These are phyloP conservation scores for Serendipita sp. DNA, from an alignment of 768 basidiomycete genomes.

Conservation along the genomic window DNA sequence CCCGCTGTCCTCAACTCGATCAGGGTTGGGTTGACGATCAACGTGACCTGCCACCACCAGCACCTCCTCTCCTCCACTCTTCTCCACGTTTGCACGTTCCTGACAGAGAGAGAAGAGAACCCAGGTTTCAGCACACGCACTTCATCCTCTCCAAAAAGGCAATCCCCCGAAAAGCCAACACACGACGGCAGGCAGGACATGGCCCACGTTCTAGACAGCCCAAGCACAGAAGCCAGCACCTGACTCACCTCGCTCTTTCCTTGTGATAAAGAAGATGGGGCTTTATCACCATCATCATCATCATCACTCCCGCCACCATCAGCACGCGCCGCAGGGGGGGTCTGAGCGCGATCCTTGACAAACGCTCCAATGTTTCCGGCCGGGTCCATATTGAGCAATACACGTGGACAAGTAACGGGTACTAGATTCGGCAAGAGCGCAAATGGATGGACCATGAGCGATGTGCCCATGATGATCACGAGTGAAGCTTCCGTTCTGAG, in stretches of 20 bases:
- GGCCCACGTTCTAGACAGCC: no score
- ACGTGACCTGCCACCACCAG: no score
- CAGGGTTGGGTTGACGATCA: no score
- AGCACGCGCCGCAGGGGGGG: background rate
- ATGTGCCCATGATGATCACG: conserved; percentile 83
- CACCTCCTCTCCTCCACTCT: no score
- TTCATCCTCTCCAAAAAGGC: no score
- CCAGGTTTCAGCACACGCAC: no score
- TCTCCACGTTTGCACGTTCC: no score
- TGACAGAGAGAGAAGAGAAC: no score
- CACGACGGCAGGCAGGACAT: no score
- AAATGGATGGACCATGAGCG: conserved; percentile 75
- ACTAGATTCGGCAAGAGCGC: conserved; percentile 56
- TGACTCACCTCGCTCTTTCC: background rate
- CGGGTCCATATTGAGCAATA: conserved; percentile 77
- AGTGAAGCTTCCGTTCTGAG: conserved; percentile 55
- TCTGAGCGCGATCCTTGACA: background rate
- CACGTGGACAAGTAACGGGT: conserved; percentile 44
- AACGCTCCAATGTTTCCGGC: conserved; percentile 49
- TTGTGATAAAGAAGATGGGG: background rate
- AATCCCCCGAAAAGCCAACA: no score
- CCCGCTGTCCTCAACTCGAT: no score
- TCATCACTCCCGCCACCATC: background rate
- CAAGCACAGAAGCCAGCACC: no score
- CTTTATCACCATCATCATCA: background rate